Percentiles rank a stretch among this genome's conserved stretches.
phyloP scores from a whole-genome alignment of 805 yeast species.

The Peterozyma toletana region DNA sequence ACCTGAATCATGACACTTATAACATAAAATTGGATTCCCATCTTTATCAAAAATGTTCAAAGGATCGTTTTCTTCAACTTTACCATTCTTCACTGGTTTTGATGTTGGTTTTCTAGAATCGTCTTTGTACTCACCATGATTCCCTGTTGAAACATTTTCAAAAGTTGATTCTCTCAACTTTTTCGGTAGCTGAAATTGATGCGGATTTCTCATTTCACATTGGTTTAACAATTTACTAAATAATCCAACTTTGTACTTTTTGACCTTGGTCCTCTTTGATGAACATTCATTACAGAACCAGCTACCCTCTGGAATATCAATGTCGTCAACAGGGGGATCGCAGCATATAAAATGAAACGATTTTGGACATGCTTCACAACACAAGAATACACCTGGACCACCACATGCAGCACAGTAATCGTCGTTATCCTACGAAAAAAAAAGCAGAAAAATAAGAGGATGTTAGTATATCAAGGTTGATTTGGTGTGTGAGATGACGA shows the following conservation, averaged over 20 bases:
- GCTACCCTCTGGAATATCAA: constrained; percentile 71
- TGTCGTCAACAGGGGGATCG: constrained; percentile 80
- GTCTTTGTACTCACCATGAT: constrained; percentile 66
- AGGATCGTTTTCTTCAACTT: constrained; percentile 49
- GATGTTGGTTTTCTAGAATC: constrained; percentile 43
- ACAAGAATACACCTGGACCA: constrained; percentile 79
- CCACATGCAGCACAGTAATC: constrained; percentile 92
- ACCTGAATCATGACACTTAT: constrained; percentile 69
- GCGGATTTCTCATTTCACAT: constrained; percentile 54
- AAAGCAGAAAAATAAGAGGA: neutral
- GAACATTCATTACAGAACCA: constrained; percentile 85
- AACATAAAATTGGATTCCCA: constrained; percentile 68
- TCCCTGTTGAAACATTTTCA: constrained; percentile 62
- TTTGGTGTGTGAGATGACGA: neutral
- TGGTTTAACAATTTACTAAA: constrained; percentile 53
- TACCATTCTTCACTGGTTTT: constrained; percentile 33
- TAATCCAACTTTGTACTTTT: constrained; percentile 31
- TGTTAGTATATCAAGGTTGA: neutral
- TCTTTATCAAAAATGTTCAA: constrained; percentile 58
- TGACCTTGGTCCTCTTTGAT: constrained; percentile 24
- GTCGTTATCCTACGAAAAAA: constrained; percentile 46
- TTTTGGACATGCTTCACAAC: constrained; percentile 90
- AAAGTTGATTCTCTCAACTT: constrained; percentile 61
- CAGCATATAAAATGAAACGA: constrained; percentile 90
- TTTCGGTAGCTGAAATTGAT: constrained; percentile 60